Percentiles rank a stretch among this genome's conserved stretches.
Conservation (phyloP, 257 asterid genomes). For the Solanum rostratum region DNA sequence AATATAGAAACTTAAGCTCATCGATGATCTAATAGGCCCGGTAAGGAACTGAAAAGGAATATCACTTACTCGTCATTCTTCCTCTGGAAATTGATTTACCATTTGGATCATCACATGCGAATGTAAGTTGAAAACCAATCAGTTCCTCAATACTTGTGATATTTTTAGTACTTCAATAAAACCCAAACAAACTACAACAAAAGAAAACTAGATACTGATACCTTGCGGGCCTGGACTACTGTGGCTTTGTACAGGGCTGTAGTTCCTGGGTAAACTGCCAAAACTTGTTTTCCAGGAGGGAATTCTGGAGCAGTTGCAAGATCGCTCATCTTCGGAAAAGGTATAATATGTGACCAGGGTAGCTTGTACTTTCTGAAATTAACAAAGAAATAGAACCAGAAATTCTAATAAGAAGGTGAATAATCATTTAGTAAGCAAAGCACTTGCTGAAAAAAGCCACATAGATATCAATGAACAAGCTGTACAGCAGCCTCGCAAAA, state of each 20-base stretch:
- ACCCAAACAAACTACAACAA: background rate
- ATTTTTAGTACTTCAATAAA: background rate
- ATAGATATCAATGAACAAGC: background rate
- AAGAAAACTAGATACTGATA: conserved; percentile 8
- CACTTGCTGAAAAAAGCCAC: background rate
- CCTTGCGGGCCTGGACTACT: conserved; percentile 86
- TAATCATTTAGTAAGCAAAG: background rate
- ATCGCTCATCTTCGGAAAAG: conserved; percentile 76
- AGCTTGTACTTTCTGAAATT: conserved; percentile 82
- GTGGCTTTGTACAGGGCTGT: conserved; percentile 95
- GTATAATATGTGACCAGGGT: conserved; percentile 82
- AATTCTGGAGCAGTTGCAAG: conserved; percentile 61
- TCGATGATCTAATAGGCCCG: background rate
- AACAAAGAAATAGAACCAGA: conserved; percentile 3
- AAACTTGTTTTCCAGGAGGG: conserved; percentile 76
- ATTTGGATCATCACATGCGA: conserved; percentile 14
- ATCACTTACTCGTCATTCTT: conserved; percentile 80
- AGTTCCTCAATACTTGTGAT: conserved; percentile 9
- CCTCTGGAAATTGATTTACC: conserved; percentile 39
- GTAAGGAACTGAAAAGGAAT: background rate
- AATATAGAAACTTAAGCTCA: background rate
- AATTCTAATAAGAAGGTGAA: background rate
- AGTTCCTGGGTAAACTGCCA: conserved; percentile 97
- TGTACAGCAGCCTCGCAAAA: background rate
- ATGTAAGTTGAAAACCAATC: conserved; percentile 16